Evolutionary conservation across 179 eudicot genomes (phyloP).

Genomic region (Vitellaria paradoxa): DNA sequence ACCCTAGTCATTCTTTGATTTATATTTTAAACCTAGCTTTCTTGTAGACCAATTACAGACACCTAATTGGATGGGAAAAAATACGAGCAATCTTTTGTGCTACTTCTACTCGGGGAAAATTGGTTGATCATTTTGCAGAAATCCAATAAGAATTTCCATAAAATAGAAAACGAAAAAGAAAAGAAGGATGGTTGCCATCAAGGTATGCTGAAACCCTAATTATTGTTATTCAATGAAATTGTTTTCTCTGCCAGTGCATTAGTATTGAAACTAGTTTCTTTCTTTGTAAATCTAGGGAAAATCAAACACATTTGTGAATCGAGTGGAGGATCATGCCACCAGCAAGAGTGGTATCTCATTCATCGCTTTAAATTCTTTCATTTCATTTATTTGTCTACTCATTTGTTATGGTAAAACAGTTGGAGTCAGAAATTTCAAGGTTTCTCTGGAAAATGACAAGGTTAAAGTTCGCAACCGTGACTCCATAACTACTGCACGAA

Average conservation of each 20-base stretch:
- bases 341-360: slow-evolving; percentile 24
- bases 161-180: not conserved
- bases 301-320: slow-evolving; percentile 9
- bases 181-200: slow-evolving; percentile 24
- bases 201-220: slow-evolving; percentile 26
- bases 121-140: not conserved
- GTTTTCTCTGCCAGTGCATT: not conserved
- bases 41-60: not conserved
- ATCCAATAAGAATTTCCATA: not conserved
- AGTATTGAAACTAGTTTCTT: not conserved
- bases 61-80: not conserved
- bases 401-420: slow-evolving; percentile 27
- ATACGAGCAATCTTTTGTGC: not conserved
- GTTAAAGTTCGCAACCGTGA: slow-evolving; percentile 17
- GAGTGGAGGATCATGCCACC: slow-evolving; percentile 11
- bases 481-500: slow-evolving; percentile 16
- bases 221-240: not conserved
- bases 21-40: not conserved
- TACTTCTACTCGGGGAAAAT: not conserved
- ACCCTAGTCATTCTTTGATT: not conserved
- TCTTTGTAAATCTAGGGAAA: slow-evolving; percentile 24
- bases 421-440: slow-evolving; percentile 43
- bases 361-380: not conserved
- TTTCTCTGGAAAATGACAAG: slow-evolving; percentile 41
- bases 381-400: not conserved